phyloP scores from a whole-genome alignment of 345 rosid genomes.

The Cardamine occulta region DNA sequence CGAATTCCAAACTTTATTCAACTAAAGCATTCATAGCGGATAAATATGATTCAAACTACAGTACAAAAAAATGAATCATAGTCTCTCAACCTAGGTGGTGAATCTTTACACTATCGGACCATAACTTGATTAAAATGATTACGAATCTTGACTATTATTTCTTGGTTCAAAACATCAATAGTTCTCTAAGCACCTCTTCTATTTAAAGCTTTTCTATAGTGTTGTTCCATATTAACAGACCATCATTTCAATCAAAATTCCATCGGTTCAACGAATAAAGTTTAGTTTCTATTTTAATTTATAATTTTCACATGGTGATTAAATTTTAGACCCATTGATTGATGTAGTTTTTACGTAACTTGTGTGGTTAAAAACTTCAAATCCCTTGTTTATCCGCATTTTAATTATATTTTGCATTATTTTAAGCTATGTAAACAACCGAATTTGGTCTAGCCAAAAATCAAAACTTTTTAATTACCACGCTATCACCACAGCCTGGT shows the following conservation, averaged over 20 bases:
- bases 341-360: not conserved
- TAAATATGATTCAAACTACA: not conserved
- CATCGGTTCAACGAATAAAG: not conserved
- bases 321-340: not conserved
- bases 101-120: not conserved
- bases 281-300: not conserved
- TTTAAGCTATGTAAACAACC: not conserved
- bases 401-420: not conserved
- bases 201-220: not conserved
- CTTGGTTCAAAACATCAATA: not conserved
- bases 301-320: not conserved
- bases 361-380: not conserved
- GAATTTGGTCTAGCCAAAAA: not conserved
- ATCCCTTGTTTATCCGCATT: not conserved
- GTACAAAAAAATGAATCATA: not conserved
- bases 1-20: not conserved
- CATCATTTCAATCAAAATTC: not conserved
- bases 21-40: not conserved
- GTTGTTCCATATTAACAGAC: not conserved
- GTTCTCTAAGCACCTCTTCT: not conserved
- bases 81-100: not conserved
- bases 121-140: not conserved
- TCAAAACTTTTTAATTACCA: not conserved
- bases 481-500: constrained; percentile 4
- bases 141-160: not conserved